Percentiles rank a stretch among this genome's conserved stretches.
Evolutionary conservation across 768 basidiomycete genomes (phyloP).

Genomic region (Cystobasidiopsis lactophilus): DNA sequence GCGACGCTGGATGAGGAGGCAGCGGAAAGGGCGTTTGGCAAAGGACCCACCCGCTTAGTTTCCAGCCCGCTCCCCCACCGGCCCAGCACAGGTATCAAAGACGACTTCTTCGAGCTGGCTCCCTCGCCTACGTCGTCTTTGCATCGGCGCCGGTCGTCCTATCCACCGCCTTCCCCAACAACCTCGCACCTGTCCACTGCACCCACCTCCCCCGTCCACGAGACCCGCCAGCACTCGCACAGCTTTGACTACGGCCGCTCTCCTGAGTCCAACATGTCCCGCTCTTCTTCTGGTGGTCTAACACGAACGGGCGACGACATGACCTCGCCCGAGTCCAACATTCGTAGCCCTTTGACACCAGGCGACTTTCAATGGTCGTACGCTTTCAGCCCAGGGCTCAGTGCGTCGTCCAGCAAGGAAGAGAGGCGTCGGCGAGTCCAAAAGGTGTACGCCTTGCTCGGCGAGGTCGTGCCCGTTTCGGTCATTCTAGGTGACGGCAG

Average conservation of each 20-base stretch:
- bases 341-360: background rate
- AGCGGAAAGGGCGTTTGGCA: background rate
- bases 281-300: background rate
- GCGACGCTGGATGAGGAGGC: slow-evolving; percentile 3
- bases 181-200: background rate
- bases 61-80: background rate
- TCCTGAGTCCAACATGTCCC: background rate
- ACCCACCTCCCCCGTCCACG: no score
- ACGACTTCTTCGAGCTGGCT: background rate
- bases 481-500: background rate
- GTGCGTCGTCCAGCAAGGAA: slow-evolving; percentile 7
- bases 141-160: background rate
- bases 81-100: background rate
- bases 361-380: background rate
- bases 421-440: slow-evolving; percentile 11
- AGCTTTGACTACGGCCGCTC: no score
- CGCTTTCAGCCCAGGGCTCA: background rate
- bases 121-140: background rate
- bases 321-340: background rate
- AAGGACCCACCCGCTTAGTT: background rate
- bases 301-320: background rate
- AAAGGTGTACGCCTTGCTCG: slow-evolving; percentile 10
- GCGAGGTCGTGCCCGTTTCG: slow-evolving; percentile 8
- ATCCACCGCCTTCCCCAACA: background rate
- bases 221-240: no score